Conservation (phyloP, 2,329 filamentous ascomycete genomes). For the Scedosporium minutisporum region DNA sequence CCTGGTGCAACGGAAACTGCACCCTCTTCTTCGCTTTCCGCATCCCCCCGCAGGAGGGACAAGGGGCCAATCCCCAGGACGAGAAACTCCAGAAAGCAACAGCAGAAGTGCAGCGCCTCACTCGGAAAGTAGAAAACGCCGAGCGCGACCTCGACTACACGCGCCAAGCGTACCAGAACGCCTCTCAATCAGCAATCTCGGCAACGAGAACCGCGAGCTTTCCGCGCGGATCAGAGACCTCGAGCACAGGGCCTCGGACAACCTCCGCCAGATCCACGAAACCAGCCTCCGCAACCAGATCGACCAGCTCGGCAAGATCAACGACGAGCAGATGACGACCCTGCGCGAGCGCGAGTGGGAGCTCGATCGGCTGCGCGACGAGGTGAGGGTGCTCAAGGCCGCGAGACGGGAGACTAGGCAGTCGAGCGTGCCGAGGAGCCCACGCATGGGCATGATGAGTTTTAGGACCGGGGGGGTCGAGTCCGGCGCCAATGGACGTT, state of each 20-base stretch:
- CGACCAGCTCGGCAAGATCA: conserved; percentile 25
- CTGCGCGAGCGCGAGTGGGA: conserved; percentile 43
- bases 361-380: conserved; percentile 37
- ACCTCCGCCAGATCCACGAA: conserved; percentile 35
- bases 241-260: conserved; percentile 30
- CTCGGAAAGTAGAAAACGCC: conserved; percentile 29
- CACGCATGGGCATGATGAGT: conserved; percentile 44
- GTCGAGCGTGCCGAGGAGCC: conserved; percentile 47
- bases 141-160: conserved; percentile 46
- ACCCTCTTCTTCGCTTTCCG: background rate
- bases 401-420: conserved; percentile 46
- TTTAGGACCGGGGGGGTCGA: conserved; percentile 31
- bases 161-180: conserved; percentile 48
- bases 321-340: conserved; percentile 30
- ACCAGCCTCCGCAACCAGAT: conserved; percentile 29
- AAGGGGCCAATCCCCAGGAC: conserved; percentile 1
- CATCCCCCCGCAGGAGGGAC: background rate
- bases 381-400: conserved; percentile 36
- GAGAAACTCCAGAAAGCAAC: conserved; percentile 11
- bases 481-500: conserved; percentile 20
- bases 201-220: conserved; percentile 37
- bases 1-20: background rate
- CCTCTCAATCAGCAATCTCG: conserved; percentile 36
- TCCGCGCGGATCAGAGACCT: conserved; percentile 30
- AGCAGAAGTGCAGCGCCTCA: conserved; percentile 19